A percentile compares a stretch with the other conserved stretches of the same genome.
phyloP scores from a whole-genome alignment of 1,139 yeast genomes.

The Candida sanyaensis region DNA sequence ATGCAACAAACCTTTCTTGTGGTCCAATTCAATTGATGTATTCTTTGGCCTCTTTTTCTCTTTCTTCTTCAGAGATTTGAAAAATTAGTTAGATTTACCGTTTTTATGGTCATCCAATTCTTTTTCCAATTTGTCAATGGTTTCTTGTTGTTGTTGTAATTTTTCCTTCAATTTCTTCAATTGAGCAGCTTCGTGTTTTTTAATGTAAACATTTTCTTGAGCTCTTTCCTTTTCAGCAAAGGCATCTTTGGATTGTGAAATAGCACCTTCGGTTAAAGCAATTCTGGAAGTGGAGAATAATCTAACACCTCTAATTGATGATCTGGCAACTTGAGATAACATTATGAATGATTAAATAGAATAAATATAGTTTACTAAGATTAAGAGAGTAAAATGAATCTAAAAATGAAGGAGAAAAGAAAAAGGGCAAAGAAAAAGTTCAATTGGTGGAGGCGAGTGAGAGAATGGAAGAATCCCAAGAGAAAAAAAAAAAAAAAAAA shows the following conservation, averaged over 20 bases:
- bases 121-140: conserved; percentile 43
- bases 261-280: conserved; percentile 29
- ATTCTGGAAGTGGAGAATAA: conserved; percentile 40
- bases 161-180: conserved; percentile 48
- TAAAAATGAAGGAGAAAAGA: neutral
- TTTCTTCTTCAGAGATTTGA: neutral
- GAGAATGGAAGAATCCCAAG: neutral
- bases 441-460: neutral
- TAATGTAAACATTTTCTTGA: conserved; percentile 45
- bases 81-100: conserved; percentile 16
- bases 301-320: conserved; percentile 33
- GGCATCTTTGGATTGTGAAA: conserved; percentile 28
- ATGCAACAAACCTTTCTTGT: too few species aligned
- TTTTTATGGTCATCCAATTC: conserved; percentile 42
- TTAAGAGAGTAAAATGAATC: neutral
- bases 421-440: neutral
- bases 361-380: neutral
- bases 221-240: conserved; percentile 49
- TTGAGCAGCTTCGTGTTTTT: conserved; percentile 51
- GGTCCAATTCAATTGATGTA: too few species aligned
- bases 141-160: conserved; percentile 47
- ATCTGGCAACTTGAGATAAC: conserved; percentile 36
- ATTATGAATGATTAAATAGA: conserved; percentile 11
- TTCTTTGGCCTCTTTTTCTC: neutral
- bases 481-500: neutral